These are phyloP conservation scores for Pichia cactophila DNA, from an alignment of 1,139 yeast genomes.

Conservation along the genomic window DNA sequence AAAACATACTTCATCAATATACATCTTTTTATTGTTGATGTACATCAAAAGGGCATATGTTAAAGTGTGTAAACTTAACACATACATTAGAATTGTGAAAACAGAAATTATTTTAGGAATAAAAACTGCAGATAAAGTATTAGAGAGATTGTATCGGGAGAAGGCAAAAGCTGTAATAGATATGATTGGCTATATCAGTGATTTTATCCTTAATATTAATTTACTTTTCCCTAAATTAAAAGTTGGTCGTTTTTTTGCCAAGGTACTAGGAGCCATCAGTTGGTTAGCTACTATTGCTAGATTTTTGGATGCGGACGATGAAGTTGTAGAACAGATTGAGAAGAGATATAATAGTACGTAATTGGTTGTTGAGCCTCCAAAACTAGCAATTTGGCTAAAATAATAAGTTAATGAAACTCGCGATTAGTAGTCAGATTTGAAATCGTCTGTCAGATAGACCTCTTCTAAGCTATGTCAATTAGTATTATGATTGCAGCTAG, in stretches of 20 bases:
- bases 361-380: too few relatives aligned
- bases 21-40: conserved; percentile 24
- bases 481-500: neutral
- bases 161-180: conserved; percentile 22
- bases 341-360: neutral
- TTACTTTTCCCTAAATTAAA: conserved; percentile 17
- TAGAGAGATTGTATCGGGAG: conserved; percentile 20
- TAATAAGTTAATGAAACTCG: too few relatives aligned
- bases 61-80: conserved; percentile 18
- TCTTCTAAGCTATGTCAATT: too few relatives aligned
- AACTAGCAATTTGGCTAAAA: too few relatives aligned
- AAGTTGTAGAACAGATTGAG: conserved; percentile 11
- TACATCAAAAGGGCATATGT: conserved; percentile 21
- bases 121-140: conserved; percentile 6
- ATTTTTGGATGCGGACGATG: conserved; percentile 21
- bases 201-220: conserved; percentile 22
- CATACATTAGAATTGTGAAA: conserved; percentile 16
- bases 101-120: conserved; percentile 3
- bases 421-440: too few relatives aligned
- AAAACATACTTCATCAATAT: conserved; percentile 21
- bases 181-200: conserved; percentile 24
- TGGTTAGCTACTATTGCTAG: conserved; percentile 27
- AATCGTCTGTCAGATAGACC: too few relatives aligned
- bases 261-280: conserved; percentile 19
- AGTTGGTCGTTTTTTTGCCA: conserved; percentile 14